Base-by-base conservation (phyloP, 352 stramenopile species). In the Pythium phragmiticola region DNA sequence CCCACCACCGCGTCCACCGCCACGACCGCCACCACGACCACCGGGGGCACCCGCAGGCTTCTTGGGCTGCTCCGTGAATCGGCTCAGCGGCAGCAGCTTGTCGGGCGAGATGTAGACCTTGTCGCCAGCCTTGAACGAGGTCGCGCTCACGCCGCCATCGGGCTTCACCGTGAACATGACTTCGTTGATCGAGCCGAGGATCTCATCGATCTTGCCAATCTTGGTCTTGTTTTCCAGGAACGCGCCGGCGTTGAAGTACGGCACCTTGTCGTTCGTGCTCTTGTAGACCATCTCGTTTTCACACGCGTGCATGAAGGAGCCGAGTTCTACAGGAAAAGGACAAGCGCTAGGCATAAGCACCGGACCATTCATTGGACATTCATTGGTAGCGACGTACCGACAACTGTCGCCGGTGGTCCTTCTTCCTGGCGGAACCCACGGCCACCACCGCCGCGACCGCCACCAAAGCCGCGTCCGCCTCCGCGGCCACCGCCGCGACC, bases 141-240 rank as follows among this genome's bases (percentile, higher is more conserved):
- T 95, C 5, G 92, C 91, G 53, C 94, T 87, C 39, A 99, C 92
- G 55, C 96, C 96, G 23, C 95, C 71, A 65, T 98, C 96, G 34
- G 96, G 94, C 75, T 99, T 99, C 49, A 99, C 80, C 45, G 96
- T 99, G 76, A 99, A 99, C 81, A 95, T 94, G 57, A 97, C 88
- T 53, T 98, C 84, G 66, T 98, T 96, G 64, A 99, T 98, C 49
- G 96, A 96, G 45, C 97, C 97, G 46, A 99, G 89, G 73, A 99
- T 98, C 82, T 99, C 97, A 76, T 99, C 97, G 28, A 99, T 88
- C 75, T 99, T 99, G 65, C 97, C 97, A 66, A 99, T 98, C 72
- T 98, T 97, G 64, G 94, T 98, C 83, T 99, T 99, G 85, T 99
- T 99, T 73, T 99, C 95, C 4, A 99, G 82, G 85, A 98, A 99